Base-by-base conservation (phyloP, 495 filamentous ascomycete species). In the Chaetomium tenue region DNA sequence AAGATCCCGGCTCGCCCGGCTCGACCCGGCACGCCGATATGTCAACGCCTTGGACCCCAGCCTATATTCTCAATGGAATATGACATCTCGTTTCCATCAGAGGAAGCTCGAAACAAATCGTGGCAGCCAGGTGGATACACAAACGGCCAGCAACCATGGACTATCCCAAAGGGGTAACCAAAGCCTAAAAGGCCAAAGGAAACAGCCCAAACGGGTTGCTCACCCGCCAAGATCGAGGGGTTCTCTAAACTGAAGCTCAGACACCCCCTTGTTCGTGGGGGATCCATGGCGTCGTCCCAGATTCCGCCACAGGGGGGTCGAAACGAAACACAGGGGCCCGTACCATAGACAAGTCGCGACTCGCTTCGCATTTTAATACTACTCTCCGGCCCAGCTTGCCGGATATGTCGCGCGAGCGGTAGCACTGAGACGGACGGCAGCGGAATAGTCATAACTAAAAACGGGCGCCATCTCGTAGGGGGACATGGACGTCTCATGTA, bases 251-350 rank as follows among this genome's bases (percentile, higher is more conserved):
- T 30, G 28, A 30, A 30, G 28, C 28, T 30, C 28, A 6, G 28
- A 30, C 28, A 30, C 33, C 33, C 33, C 33, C 33, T 37, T 37
- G 33, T 12, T 37, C 33, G 33, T 12, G 33, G 33, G 33, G 33
- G 28, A 30, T 37, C 33, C 33, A 3, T 37, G 33, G 33, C 33
- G 5, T 8, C 11, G 33, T 37, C 33, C 33, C 33, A 37, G 8
- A 1, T 37, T 37, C 33, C 46, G 44, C 9, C 28, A 15, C 33
- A 37, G 33, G 40, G 37, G 18, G 15, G 42, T 56, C 47, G 66
- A 68, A 68, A 68, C 66, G 66, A 68, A 68, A 68, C 66, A 60
- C 60, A 23, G 59, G 53, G 63, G 57, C 42, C n/a, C 16, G 22
- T n/a, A n/a, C 28, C 46, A 7, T 22, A 46, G 25, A 65, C 28